phyloP scores from a whole-genome alignment of 345 rosid genomes.

The Citrus cavaleriei region DNA sequence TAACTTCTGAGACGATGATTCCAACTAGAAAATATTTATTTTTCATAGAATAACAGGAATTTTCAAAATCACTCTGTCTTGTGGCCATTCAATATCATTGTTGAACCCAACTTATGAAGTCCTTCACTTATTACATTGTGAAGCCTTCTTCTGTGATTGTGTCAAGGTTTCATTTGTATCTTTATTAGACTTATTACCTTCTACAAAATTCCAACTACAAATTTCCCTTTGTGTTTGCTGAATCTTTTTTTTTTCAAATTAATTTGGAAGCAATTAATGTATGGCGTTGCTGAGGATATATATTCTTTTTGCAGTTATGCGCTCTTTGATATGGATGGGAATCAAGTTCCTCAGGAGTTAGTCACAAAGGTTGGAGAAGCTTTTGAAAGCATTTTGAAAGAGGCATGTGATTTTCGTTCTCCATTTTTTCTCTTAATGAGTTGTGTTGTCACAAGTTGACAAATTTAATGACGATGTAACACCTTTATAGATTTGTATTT shows the following conservation, averaged over 20 bases:
- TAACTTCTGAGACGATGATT: neutral
- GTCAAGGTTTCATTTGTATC: neutral
- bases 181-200: neutral
- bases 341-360: slow-evolving; percentile 78
- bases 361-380: slow-evolving; percentile 68
- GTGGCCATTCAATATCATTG: neutral
- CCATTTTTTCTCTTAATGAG: neutral
- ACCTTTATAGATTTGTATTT: neutral
- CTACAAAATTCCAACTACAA: neutral
- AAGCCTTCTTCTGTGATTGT: neutral
- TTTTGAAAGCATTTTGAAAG: slow-evolving; percentile 76
- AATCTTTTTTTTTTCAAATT: neutral
- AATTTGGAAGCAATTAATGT: neutral
- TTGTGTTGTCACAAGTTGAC: neutral
- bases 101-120: neutral
- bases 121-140: neutral
- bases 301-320: slow-evolving; percentile 54
- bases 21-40: neutral
- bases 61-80: neutral
- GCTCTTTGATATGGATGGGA: slow-evolving; percentile 79
- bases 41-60: neutral
- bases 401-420: slow-evolving; percentile 39
- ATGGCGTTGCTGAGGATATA: neutral
- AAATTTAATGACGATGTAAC: neutral
- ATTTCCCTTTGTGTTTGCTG: neutral